Evolutionary conservation across 495 filamentous ascomycete species (phyloP).

Genomic region (Cudoniella acicularis): DNA sequence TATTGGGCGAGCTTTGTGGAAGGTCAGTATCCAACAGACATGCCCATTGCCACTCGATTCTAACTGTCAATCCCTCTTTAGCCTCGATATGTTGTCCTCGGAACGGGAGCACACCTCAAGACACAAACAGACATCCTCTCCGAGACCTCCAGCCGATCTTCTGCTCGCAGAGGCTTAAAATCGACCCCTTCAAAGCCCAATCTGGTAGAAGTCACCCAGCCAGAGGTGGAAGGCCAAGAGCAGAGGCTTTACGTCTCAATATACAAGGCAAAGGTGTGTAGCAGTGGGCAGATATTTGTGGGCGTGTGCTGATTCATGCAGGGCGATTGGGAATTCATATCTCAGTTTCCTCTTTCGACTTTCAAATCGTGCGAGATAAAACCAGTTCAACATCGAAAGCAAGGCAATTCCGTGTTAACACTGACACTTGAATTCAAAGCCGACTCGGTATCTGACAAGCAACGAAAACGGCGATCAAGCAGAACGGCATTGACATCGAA

Average conservation of each 20-base stretch:
- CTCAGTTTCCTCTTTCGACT: constrained; percentile 44
- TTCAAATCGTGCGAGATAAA: constrained; percentile 51
- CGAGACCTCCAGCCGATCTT: neutral
- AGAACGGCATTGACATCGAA: constrained; percentile 40
- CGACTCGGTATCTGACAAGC: constrained; percentile 46
- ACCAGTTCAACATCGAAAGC: constrained; percentile 49
- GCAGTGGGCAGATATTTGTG: neutral
- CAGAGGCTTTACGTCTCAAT: constrained; percentile 46
- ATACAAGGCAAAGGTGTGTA: constrained; percentile 50
- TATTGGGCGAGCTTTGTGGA: constrained; percentile 53
- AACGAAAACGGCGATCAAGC: constrained; percentile 54
- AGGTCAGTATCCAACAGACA: constrained; percentile 36
- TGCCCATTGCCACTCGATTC: neutral
- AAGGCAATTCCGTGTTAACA: constrained; percentile 45
- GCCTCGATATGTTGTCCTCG: constrained; percentile 29
- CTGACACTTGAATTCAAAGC: constrained; percentile 47
- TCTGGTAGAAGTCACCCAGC: constrained; percentile 16
- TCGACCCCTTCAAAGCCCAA: constrained; percentile 20
- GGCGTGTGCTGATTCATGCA: constrained; percentile 26
- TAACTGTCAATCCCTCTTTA: constrained; percentile 6
- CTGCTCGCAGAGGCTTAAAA: constrained; percentile 19
- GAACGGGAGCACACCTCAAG: constrained; percentile 13
- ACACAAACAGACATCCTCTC: constrained; percentile 11
- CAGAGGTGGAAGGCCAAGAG: constrained; percentile 27
- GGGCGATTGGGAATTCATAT: constrained; percentile 47